Evolutionary conservation across 192 early-diverging fungal species (phyloP).

Genomic region (Backusella liffmaniae): DNA sequence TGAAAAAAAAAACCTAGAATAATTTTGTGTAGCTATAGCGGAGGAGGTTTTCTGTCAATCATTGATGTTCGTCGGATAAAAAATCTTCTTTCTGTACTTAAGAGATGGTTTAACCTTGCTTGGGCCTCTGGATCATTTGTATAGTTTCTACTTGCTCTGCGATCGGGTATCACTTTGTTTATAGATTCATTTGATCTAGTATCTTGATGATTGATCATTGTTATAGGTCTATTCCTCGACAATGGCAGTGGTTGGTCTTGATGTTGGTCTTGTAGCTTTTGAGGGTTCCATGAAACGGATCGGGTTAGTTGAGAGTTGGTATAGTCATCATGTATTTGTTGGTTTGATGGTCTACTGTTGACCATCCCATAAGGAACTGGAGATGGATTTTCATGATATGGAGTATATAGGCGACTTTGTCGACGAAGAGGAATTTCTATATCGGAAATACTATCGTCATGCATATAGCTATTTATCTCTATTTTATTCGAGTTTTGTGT

Average conservation of each 20-base stretch:
- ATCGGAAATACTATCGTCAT: background rate
- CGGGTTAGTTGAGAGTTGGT: background rate
- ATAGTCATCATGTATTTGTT: background rate
- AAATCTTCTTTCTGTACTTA: constrained; percentile 8
- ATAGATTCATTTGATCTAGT: background rate
- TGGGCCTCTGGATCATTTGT: constrained; percentile 6
- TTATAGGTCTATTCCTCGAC: background rate
- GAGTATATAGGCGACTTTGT: constrained; percentile 9
- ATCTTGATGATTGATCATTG: background rate
- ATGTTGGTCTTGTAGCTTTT: background rate
- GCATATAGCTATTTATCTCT: background rate
- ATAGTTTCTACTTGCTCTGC: constrained; percentile 20
- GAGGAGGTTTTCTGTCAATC: background rate
- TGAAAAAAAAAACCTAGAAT: background rate
- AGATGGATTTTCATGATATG: background rate
- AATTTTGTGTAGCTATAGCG: background rate
- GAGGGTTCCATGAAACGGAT: background rate
- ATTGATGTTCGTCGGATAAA: background rate
- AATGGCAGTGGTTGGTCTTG: background rate
- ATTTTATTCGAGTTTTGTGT: background rate
- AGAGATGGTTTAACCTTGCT: background rate
- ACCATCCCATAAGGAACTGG: background rate
- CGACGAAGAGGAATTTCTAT: constrained; percentile 4
- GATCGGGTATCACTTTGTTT: background rate
- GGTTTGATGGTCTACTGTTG: background rate